Base-by-base conservation (phyloP, 139 green algal genomes). In the Coelastrella sp. region DNA sequence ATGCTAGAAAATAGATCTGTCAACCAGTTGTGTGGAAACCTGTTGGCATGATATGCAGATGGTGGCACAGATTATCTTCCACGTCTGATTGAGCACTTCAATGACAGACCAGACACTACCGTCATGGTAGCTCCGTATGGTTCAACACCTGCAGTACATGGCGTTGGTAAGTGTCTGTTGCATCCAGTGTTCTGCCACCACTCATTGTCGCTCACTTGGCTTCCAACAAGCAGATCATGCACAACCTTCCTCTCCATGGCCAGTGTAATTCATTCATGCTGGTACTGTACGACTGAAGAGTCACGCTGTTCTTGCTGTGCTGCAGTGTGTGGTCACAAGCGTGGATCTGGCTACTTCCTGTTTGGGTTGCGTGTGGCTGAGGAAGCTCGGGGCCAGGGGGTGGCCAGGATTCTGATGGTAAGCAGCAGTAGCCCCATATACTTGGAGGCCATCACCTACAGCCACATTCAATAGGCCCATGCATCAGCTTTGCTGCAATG, bases 291-390 rank as follows among this genome's bases (percentile, higher is more conserved):
- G n/a, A n/a, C n/a, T n/a, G n/a, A n/a, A n/a, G n/a, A n/a, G n/a
- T n/a, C n/a, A n/a, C n/a, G n/a, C n/a, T n/a, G n/a, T n/a, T n/a
- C n/a, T n/a, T n/a, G n/a, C n/a, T n/a, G n/a, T n/a, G 35, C 35
- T 74, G 59, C 40, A 73, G 59, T 73, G 40, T 74, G 77, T 41
- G 59, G 40, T 25, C 38, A 62, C 25, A 63, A 37, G 17, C 77
- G 81, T 19, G 86, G 57, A 27, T 32, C 21, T 15, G 17, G 32
- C 9, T 37, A 64, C 19, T 89, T 81, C 50, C 43, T 89, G 41
- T 89, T 81, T 50, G 86, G 86, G 8, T 66, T 89, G 53, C 63
- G 86, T 0, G 86, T 89, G n/a, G 37, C 62, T 7, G 81, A 85
- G 81, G n/a, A 57, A 21, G 43, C 50, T 13, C 63, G 81, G 5